phyloP scores from a whole-genome alignment of 169 alveolate species.

The Plasmodium falciparum region DNA sequence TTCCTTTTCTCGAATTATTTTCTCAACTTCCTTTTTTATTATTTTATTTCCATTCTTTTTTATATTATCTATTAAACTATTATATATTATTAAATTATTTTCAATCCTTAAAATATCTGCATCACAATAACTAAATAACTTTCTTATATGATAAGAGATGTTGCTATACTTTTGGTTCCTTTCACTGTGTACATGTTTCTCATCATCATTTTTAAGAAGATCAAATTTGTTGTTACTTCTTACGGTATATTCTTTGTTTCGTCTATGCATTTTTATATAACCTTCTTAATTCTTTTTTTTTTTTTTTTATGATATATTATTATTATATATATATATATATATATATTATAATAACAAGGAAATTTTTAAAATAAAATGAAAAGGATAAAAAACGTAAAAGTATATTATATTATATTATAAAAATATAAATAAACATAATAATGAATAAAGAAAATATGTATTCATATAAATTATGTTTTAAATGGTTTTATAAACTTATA shows the following conservation, averaged over 20 bases:
- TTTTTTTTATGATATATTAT: neutral
- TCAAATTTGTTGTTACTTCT: conserved; percentile 19
- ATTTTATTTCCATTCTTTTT: conserved; percentile 73
- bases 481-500: too few species aligned
- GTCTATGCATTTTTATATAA: conserved; percentile 22
- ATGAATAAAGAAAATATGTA: too few species aligned
- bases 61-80: conserved; percentile 69
- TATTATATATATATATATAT: neutral
- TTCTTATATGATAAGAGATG: conserved; percentile 62
- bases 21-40: conserved; percentile 71
- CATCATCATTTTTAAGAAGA: conserved; percentile 23
- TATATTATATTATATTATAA: too few species aligned
- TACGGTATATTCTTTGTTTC: neutral
- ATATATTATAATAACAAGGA: neutral
- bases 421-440: too few species aligned
- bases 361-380: too few species aligned
- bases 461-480: too few species aligned
- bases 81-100: conserved; percentile 66
- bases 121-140: conserved; percentile 73
- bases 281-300: too few species aligned
- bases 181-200: conserved; percentile 33
- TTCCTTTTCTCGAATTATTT: conserved; percentile 67
- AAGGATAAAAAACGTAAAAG: too few species aligned
- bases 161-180: conserved; percentile 14
- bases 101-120: conserved; percentile 70